phyloP scores from a whole-genome alignment of 164 flowering plant species.

The Kingdonia uniflora region DNA sequence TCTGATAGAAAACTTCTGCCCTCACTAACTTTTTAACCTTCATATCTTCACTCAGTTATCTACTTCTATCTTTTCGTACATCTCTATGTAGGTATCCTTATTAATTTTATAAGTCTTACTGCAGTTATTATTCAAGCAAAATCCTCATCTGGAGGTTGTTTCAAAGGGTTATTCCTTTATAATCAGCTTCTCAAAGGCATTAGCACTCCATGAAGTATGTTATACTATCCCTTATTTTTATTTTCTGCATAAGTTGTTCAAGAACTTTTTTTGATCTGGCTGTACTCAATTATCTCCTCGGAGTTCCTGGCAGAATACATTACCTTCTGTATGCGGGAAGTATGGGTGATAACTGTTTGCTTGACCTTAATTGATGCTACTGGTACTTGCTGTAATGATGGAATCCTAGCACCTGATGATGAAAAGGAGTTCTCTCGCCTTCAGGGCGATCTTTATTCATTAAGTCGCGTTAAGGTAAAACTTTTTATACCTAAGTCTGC shows the following conservation, averaged over 20 bases:
- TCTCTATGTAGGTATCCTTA: too few species aligned
- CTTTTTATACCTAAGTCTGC: too few species aligned
- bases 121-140: constrained; percentile 80
- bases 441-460: constrained; percentile 87
- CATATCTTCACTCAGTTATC: too few species aligned
- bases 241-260: background rate
- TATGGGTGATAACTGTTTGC: constrained; percentile 91
- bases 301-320: constrained; percentile 37
- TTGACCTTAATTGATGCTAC: constrained; percentile 61
- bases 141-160: constrained; percentile 89
- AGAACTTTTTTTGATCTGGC: constrained; percentile 11
- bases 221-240: background rate
- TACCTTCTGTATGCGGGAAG: constrained; percentile 92
- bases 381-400: constrained; percentile 51
- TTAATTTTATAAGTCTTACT: background rate
- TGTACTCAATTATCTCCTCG: constrained; percentile 27
- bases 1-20: too few species aligned
- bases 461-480: constrained; percentile 76
- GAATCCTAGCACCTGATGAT: constrained; percentile 53
- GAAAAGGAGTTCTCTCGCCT: constrained; percentile 90
- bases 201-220: constrained; percentile 69
- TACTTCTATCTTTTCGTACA: too few species aligned
- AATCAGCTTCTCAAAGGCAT: constrained; percentile 78
- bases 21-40: too few species aligned
- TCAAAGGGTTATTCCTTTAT: constrained; percentile 84